These are phyloP conservation scores for Hypomyces rosellus DNA, from an alignment of 2,329 filamentous ascomycete species.

Conservation along the genomic window DNA sequence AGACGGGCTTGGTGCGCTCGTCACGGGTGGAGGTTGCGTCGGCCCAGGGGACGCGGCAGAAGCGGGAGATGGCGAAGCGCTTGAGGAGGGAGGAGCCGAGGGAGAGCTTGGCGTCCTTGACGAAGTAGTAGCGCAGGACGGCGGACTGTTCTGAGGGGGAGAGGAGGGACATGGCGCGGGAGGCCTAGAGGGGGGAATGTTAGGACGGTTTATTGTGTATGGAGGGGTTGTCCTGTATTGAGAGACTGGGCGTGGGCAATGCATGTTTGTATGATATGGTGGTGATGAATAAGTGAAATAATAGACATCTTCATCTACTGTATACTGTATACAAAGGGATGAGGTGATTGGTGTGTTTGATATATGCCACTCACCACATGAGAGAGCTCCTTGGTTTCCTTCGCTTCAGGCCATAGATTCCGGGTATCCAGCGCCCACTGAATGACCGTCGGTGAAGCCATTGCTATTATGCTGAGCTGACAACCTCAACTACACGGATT, in stretches of 20 bases:
- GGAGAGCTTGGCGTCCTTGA: slow-evolving; percentile 68
- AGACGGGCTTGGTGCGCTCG: slow-evolving; percentile 48
- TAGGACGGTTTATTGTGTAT: background rate
- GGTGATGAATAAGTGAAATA: background rate
- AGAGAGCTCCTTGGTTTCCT: slow-evolving; percentile 42
- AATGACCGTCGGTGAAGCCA: slow-evolving; percentile 30
- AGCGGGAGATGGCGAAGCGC: slow-evolving; percentile 58
- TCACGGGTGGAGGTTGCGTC: slow-evolving; percentile 51
- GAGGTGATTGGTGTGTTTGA: background rate
- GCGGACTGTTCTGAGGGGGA: slow-evolving; percentile 47
- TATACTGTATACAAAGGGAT: background rate
- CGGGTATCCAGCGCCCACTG: slow-evolving; percentile 60
- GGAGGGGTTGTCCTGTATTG: background rate
- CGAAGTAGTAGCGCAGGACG: slow-evolving; percentile 57
- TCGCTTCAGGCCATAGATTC: slow-evolving; percentile 47
- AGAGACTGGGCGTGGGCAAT: background rate
- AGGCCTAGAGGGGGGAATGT: slow-evolving; percentile 38
- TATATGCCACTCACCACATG: slow-evolving; percentile 32
- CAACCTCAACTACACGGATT: too few species aligned
- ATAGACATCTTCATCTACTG: too few species aligned
- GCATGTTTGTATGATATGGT: background rate
- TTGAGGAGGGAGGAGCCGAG: slow-evolving; percentile 69
- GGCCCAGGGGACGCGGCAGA: slow-evolving; percentile 54
- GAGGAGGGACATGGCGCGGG: slow-evolving; percentile 48
- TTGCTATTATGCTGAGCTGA: background rate